Evolutionary conservation across 345 rosid genomes (phyloP).

Genomic region (Citrus glauca): DNA sequence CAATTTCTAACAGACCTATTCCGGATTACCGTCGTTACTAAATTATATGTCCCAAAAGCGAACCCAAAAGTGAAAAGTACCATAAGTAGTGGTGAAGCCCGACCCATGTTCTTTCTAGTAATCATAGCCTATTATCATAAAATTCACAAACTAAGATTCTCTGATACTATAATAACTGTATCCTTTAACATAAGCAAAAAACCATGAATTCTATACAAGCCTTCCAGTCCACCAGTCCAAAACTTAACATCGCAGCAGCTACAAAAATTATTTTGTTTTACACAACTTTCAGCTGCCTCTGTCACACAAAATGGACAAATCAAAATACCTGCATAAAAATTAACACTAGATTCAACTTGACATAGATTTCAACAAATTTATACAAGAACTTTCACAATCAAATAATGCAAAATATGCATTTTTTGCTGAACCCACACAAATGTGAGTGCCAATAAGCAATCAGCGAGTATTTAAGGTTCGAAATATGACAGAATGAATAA

Average conservation of each 20-base stretch:
- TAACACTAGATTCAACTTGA: neutral
- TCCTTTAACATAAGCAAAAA: neutral
- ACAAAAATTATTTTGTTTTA: neutral
- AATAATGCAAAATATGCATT: neutral
- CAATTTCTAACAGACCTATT: constrained; percentile 36
- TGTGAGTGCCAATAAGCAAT: neutral
- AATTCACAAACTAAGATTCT: constrained; percentile 9
- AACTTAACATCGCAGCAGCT: neutral
- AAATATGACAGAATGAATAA: neutral
- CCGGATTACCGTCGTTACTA: constrained; percentile 49
- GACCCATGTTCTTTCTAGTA: constrained; percentile 45
- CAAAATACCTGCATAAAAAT: constrained; percentile 16
- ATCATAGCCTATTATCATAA: constrained; percentile 18
- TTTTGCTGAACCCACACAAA: neutral
- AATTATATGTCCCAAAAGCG: constrained; percentile 75
- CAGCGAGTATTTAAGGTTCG: neutral
- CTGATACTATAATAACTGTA: neutral
- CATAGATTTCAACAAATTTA: too few relatives aligned
- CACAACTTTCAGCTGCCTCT: neutral
- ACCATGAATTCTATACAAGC: neutral
- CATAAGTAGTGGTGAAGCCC: constrained; percentile 55
- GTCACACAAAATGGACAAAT: constrained; percentile 7
- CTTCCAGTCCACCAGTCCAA: neutral
- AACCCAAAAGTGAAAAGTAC: constrained; percentile 60
- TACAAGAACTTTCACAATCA: neutral